Evolutionary conservation across 169 alveolate genomes (phyloP).

Genomic region (Plasmodium berghei): DNA sequence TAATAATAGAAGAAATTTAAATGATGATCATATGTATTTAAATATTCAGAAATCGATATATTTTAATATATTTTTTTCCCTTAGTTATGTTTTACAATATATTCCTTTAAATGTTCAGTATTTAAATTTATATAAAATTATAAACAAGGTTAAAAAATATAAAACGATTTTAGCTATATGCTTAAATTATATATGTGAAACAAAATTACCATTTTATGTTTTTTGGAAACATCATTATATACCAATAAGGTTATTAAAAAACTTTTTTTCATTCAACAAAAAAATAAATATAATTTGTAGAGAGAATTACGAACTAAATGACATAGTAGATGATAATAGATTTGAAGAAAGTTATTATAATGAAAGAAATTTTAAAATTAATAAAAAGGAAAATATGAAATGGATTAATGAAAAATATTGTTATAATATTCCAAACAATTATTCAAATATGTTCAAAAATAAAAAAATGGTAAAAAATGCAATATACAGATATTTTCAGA

Average conservation of each 20-base stretch:
- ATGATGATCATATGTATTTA: conserved; percentile 43
- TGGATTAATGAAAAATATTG: conserved; percentile 48
- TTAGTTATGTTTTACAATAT: conserved; percentile 62
- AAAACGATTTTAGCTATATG: conserved; percentile 47
- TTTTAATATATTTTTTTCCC: conserved; percentile 63
- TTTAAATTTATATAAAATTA: conserved; percentile 64
- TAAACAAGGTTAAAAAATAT: conserved; percentile 65
- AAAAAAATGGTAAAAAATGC: conserved; percentile 25
- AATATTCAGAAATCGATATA: conserved; percentile 59
- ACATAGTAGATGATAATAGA: conserved; percentile 10
- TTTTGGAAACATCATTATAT: conserved; percentile 32
- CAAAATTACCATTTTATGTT: conserved; percentile 57
- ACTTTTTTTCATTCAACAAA: conserved; percentile 35
- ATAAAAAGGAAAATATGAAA: conserved; percentile 33
- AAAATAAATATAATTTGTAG: not conserved
- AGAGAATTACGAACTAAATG: conserved; percentile 9
- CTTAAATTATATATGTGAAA: conserved; percentile 66
- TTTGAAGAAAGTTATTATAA: conserved; percentile 31
- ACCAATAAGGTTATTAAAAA: conserved; percentile 31
- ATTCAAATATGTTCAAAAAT: conserved; percentile 28
- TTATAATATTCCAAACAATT: conserved; percentile 30
- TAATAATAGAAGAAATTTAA: not conserved
- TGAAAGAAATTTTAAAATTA: conserved; percentile 30
- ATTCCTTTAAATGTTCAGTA: conserved; percentile 62
- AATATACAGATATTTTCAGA: conserved; percentile 35